Percentiles rank a stretch among this genome's conserved stretches.
Evolutionary conservation across 2,329 filamentous ascomycete genomes (phyloP).

Genomic region (Plectosphaerella plurivora): DNA sequence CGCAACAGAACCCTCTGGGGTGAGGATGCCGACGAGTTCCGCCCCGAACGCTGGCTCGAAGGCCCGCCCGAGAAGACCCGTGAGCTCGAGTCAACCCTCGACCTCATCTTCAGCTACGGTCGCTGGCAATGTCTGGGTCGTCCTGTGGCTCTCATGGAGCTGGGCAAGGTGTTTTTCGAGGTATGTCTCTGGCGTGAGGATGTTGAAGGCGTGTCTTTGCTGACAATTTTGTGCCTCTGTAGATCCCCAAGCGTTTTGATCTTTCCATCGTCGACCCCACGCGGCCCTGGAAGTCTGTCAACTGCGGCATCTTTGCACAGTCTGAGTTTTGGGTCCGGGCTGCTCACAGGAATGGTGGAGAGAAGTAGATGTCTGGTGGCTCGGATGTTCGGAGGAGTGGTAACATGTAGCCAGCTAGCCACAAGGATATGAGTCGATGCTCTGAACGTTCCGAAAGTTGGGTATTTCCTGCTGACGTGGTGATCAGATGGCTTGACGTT

Average conservation of each 20-base stretch:
- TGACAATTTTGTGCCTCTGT: too few species aligned
- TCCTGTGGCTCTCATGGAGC: conserved; percentile 31
- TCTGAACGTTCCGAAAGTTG: too few species aligned
- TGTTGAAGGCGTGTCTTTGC: too few species aligned
- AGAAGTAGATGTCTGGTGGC: too few species aligned
- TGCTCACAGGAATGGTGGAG: too few species aligned
- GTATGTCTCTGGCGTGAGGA: background rate
- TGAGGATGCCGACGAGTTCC: conserved; percentile 5
- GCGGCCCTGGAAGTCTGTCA: conserved; percentile 23
- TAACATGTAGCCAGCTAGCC: too few species aligned
- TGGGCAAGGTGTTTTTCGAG: conserved; percentile 24
- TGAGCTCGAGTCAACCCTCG: conserved; percentile 29
- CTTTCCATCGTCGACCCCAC: conserved; percentile 23
- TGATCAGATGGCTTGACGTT: too few species aligned
- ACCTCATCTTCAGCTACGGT: conserved; percentile 34
- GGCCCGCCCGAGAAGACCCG: conserved; percentile 20
- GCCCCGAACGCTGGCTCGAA: conserved; percentile 12
- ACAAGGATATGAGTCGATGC: too few species aligned
- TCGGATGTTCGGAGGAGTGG: too few species aligned
- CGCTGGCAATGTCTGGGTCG: conserved; percentile 33
- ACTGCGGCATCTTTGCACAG: conserved; percentile 24
- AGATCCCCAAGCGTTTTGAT: conserved; percentile 21
- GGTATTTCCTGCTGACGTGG: too few species aligned
- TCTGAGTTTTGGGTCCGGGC: conserved; percentile 20
- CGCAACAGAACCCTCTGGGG: conserved; percentile 8